These are phyloP conservation scores for Lactifluus piperatus DNA, from an alignment of 768 basidiomycete genomes.

Conservation along the genomic window DNA sequence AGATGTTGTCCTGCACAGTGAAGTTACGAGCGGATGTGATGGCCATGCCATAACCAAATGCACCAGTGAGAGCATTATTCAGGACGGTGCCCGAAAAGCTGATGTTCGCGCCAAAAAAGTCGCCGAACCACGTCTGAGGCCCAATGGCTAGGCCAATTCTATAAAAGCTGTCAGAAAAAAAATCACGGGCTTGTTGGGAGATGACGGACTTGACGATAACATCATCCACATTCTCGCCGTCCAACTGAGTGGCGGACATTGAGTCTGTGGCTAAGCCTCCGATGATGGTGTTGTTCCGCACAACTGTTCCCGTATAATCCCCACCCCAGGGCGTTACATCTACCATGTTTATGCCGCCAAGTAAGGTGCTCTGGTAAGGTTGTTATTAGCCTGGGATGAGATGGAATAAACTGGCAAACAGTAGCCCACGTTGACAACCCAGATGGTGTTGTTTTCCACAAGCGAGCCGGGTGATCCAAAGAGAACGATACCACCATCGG, in stretches of 20 bases:
- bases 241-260: slow-evolving; percentile 31
- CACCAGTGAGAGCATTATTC: slow-evolving; percentile 52
- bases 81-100: slow-evolving; percentile 44
- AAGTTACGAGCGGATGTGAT: slow-evolving; percentile 57
- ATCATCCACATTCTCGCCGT: slow-evolving; percentile 49
- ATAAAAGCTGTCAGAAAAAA: not conserved
- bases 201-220: slow-evolving; percentile 60
- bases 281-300: slow-evolving; percentile 55
- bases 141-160: slow-evolving; percentile 80
- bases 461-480: slow-evolving; percentile 69
- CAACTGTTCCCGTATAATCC: slow-evolving; percentile 53
- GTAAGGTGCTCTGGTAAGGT: slow-evolving; percentile 45
- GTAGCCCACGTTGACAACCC: slow-evolving; percentile 50
- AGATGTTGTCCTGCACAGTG: slow-evolving; percentile 50
- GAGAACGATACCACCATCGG: slow-evolving; percentile 73
- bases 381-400: not conserved
- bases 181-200: not conserved
- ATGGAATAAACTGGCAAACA: not conserved
- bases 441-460: slow-evolving; percentile 72
- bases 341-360: slow-evolving; percentile 75
- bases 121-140: slow-evolving; percentile 67
- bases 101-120: slow-evolving; percentile 45
- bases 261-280: slow-evolving; percentile 58
- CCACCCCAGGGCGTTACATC: slow-evolving; percentile 63
- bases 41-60: slow-evolving; percentile 69